Evolutionary conservation across 2,329 filamentous ascomycete species (phyloP).

Genomic region (Penicillium freii): DNA sequence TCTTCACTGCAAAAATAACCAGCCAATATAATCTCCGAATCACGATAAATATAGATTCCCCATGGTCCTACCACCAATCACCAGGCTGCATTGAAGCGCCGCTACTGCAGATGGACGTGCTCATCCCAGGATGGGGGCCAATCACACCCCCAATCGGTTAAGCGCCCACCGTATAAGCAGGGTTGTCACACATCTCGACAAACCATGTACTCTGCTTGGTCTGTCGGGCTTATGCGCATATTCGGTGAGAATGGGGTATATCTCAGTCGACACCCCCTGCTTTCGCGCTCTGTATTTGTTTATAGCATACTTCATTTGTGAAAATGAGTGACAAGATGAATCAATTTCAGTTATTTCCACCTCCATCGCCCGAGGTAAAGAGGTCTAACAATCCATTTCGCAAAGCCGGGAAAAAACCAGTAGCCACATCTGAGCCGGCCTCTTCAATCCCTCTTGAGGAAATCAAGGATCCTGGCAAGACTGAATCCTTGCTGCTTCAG

Average conservation of each 20-base stretch:
- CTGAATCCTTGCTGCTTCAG: slow-evolving; percentile 40
- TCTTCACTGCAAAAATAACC: slow-evolving; percentile 6
- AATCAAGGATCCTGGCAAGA: slow-evolving; percentile 27
- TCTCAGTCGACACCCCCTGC: slow-evolving; percentile 21
- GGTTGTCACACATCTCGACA: slow-evolving; percentile 19
- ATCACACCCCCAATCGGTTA: slow-evolving; percentile 26
- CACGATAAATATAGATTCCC: slow-evolving; percentile 7
- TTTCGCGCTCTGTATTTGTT: slow-evolving; percentile 9
- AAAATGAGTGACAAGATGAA: slow-evolving; percentile 25
- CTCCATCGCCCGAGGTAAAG: slow-evolving; percentile 32
- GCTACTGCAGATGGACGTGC: slow-evolving; percentile 18
- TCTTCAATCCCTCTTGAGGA: slow-evolving; percentile 33
- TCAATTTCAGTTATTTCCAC: slow-evolving; percentile 44
- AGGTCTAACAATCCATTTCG: slow-evolving; percentile 37
- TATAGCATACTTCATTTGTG: slow-evolving; percentile 1
- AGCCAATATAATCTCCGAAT: background rate
- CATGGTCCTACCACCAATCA: slow-evolving; percentile 15
- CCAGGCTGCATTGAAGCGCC: slow-evolving; percentile 16
- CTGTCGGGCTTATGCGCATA: background rate
- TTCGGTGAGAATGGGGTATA: slow-evolving; percentile 19
- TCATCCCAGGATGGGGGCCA: slow-evolving; percentile 20
- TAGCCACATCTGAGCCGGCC: slow-evolving; percentile 20
- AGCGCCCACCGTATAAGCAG: slow-evolving; percentile 32
- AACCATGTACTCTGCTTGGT: slow-evolving; percentile 6
- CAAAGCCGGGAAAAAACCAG: slow-evolving; percentile 26